phyloP scores from a whole-genome alignment of 2,329 filamentous ascomycete species.

The Triangularia verruculosa region DNA sequence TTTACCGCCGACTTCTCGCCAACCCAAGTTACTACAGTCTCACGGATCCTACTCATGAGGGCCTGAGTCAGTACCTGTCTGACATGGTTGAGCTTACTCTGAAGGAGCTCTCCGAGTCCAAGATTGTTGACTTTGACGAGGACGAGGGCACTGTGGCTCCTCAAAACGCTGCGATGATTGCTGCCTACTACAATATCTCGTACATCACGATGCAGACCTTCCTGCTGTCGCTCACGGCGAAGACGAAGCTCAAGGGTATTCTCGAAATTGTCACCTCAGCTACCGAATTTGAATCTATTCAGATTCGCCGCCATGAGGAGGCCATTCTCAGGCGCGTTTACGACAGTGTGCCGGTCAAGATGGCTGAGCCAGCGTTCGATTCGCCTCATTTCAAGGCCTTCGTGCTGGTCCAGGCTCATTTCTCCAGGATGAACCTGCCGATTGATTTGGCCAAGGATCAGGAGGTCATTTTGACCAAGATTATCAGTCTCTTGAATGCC shows the following conservation, averaged over 20 bases:
- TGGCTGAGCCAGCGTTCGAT: constrained; percentile 80
- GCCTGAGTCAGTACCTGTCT: constrained; percentile 89
- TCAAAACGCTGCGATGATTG: constrained; percentile 95
- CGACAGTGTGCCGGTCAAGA: constrained; percentile 91
- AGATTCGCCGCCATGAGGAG: constrained; percentile 91
- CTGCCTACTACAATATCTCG: constrained; percentile 98
- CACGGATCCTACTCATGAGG: constrained; percentile 83
- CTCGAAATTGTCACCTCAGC: constrained; percentile 96
- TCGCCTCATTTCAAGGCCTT: constrained; percentile 99
- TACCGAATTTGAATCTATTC: constrained; percentile 92
- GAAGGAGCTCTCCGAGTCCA: constrained; percentile 85
- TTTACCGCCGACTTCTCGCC: constrained; percentile 89
- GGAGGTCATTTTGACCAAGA: constrained; percentile 78
- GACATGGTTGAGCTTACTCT: constrained; percentile 91
- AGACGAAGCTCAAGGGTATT: constrained; percentile 94
- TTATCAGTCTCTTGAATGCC: constrained; percentile 83
- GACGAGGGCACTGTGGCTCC: constrained; percentile 87
- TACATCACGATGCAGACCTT: constrained; percentile 99
- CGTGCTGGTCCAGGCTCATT: constrained; percentile 94
- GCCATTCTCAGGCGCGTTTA: constrained; percentile 86
- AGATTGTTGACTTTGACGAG: constrained; percentile 93
- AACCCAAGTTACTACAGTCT: constrained; percentile 97
- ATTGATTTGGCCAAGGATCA: constrained; percentile 96
- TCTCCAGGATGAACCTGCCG: constrained; percentile 93
- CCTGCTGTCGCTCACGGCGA: constrained; percentile 80